Evolutionary conservation across 106 monocot species (phyloP), one percentile per base, ranked within the genome.

Genomic region (Amphibolis antarctica): DNA sequence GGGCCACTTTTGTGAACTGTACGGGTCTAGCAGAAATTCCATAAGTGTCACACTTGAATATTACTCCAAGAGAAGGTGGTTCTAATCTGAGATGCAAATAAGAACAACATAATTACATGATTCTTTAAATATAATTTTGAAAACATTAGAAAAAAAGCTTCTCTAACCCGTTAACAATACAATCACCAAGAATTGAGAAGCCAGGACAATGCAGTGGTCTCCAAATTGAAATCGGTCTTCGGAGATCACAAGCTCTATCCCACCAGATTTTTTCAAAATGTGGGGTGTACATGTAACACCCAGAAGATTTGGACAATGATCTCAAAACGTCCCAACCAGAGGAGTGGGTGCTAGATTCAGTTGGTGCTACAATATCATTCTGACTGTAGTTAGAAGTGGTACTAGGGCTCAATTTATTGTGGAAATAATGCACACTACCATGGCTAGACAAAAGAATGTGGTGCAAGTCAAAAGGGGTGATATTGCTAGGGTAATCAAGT

Each of bases 211-310:
- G 57, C 27, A 86, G 10, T 31, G 96, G 89, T 19, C 96, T 54
- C 96, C 96, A 96, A 55, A 96, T 77, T 60, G 96, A 96, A 69
- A 90, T 72, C 63, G 89, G 74, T 47, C 57, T 78, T 72, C 81
- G 75, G 28, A 71, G 24, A 69, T 96, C 96, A 72, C 63, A 76
- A 59, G 84, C 81, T 77, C 76, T 96, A 60, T 96, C 89, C 89
- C 86, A 90, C 96, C 96, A 96, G 47, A 96, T 86, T 71, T 82
- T 82, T 71, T 96, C 90, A 90, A 96, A 96, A 67, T 96, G 89
- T 46, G 96, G 96, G 21, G 84, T 90, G 13, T 86, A 80, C 46
- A 84, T 70, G 67, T 76, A 86, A 46, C 66, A 86, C 45, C 63
- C 70, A 66, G 67, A 66, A 19, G 82, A 68, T 71, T 63, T 80